Conservation (phyloP, 2,329 filamentous ascomycete genomes). For the Ophiostoma ulmi region DNA sequence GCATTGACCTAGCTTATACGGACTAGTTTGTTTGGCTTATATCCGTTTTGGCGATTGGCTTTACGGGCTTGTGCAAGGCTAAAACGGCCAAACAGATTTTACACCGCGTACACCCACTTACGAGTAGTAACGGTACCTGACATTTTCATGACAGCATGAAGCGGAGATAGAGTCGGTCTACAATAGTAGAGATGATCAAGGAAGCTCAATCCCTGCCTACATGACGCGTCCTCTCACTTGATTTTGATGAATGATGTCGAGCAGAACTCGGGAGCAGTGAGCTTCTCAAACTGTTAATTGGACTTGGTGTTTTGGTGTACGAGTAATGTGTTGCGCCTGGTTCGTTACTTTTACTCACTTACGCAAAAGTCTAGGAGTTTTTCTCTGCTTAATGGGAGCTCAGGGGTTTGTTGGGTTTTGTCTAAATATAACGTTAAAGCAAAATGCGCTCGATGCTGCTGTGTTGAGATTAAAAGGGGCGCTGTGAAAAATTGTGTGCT, state of each 20-base stretch:
- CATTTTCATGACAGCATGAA: neutral
- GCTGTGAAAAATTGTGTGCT: neutral
- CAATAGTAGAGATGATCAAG: neutral
- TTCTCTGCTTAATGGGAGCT: neutral
- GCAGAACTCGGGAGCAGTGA: neutral
- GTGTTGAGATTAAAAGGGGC: neutral
- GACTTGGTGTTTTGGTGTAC: neutral
- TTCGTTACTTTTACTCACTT: neutral
- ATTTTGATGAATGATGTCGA: neutral
- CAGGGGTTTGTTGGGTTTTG: neutral
- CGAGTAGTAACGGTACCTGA: neutral
- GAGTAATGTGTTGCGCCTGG: neutral
- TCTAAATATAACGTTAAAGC: neutral
- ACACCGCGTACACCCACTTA: neutral
- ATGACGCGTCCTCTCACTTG: neutral
- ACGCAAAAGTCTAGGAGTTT: neutral
- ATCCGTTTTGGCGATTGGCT: neutral
- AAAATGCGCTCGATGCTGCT: neutral
- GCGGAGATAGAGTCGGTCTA: neutral
- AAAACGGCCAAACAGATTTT: neutral
- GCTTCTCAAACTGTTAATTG: neutral
- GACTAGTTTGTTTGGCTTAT: neutral
- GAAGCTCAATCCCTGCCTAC: neutral
- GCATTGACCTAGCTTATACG: neutral
- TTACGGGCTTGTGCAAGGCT: neutral